Percentiles rank a stretch among this genome's conserved stretches.
Evolutionary conservation across 1,284 basidiomycete genomes (phyloP).

Genomic region (Ganoderma sp.): DNA sequence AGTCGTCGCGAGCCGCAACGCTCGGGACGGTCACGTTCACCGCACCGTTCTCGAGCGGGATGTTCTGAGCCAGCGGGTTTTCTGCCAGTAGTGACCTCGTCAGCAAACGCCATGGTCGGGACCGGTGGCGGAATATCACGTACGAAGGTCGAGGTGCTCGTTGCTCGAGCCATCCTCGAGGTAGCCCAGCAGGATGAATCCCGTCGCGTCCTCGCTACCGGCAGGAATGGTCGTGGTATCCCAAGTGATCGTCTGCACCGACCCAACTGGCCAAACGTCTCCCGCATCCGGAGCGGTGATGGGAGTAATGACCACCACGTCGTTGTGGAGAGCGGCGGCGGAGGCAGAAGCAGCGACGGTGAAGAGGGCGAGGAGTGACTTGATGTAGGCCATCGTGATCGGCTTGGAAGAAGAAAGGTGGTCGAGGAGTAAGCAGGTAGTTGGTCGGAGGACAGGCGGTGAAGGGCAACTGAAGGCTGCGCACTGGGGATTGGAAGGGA

Average conservation of each 20-base stretch:
- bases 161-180: constrained; percentile 30
- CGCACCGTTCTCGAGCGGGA: constrained; percentile 43
- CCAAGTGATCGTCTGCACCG: constrained; percentile 52
- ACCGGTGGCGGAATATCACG: constrained; percentile 28
- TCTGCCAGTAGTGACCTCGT: constrained; percentile 35
- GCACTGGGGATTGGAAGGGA: background rate
- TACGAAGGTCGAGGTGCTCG: constrained; percentile 50
- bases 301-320: constrained; percentile 6
- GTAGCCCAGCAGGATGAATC: constrained; percentile 46
- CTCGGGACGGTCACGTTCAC: constrained; percentile 43
- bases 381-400: background rate
- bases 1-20: constrained; percentile 39
- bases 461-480: background rate
- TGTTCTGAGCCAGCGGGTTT: constrained; percentile 44
- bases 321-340: background rate
- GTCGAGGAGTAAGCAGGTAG: background rate
- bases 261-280: constrained; percentile 21
- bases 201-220: constrained; percentile 35
- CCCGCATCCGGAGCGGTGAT: constrained; percentile 17
- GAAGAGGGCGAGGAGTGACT: constrained; percentile 11
- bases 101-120: background rate
- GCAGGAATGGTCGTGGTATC: constrained; percentile 40
- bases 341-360: constrained; percentile 10
- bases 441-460: background rate
- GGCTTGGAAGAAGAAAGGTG: background rate